phyloP scores from a whole-genome alignment of 306 rosid species.

The Corylus heterophylla region DNA sequence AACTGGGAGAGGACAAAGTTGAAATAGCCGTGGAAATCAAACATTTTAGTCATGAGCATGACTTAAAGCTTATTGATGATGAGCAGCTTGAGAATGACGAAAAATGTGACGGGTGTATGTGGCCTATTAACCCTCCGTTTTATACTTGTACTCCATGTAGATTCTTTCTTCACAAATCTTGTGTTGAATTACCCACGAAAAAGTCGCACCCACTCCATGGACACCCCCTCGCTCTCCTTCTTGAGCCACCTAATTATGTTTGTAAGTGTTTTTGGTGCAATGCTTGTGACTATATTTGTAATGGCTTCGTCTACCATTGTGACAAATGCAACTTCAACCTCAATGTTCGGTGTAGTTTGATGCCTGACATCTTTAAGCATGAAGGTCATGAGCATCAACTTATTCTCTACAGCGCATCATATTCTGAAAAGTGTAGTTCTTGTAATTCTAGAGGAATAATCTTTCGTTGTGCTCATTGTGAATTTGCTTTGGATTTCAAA shows the following conservation, averaged over 20 bases:
- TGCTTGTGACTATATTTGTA: neutral
- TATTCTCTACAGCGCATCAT: neutral
- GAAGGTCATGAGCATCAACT: neutral
- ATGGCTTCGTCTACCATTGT: neutral
- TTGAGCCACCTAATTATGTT: no score
- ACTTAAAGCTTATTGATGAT: neutral
- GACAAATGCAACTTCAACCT: fast-evolving
- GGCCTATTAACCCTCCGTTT: neutral
- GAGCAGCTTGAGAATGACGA: no score
- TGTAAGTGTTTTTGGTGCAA: fast-evolving
- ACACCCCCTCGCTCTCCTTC: neutral
- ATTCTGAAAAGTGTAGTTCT: neutral
- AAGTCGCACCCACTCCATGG: neutral
- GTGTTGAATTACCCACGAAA: neutral
- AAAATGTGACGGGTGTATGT: neutral
- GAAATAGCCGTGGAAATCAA: neutral
- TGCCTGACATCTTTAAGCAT: neutral
- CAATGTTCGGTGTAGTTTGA: neutral
- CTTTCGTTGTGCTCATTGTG: neutral
- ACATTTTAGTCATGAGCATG: neutral
- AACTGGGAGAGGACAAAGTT: neutral
- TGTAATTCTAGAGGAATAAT: neutral
- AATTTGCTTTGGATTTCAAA: neutral
- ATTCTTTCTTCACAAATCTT: neutral
- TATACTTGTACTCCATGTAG: fast-evolving